Evolutionary conservation across 768 basidiomycete species (phyloP).

Genomic region (Boletus reticulatus): DNA sequence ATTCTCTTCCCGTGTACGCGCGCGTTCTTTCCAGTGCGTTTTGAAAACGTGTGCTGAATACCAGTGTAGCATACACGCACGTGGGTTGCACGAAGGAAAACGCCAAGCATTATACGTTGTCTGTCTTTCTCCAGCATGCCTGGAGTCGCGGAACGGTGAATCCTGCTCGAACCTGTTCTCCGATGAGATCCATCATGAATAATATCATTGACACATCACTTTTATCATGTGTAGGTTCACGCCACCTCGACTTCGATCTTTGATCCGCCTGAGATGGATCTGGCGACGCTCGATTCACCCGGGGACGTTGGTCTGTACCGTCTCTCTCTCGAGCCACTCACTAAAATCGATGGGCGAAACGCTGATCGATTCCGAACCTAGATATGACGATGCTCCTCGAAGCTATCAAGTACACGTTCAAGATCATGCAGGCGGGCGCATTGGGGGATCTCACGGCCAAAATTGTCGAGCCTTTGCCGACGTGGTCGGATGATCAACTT

Average conservation of each 20-base stretch:
- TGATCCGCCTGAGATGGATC: slow-evolving; percentile 18
- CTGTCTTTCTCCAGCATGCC: slow-evolving; percentile 12
- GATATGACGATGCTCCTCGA: slow-evolving; percentile 17
- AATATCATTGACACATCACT: too few relatives aligned
- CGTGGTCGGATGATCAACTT: slow-evolving; percentile 14
- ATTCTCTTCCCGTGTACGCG: slow-evolving; percentile 16
- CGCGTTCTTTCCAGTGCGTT: too few relatives aligned
- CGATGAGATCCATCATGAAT: too few relatives aligned
- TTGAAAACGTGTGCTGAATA: too few relatives aligned
- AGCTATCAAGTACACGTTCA: slow-evolving; percentile 10
- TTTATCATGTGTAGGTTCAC: not conserved
- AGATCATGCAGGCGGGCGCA: slow-evolving; percentile 13
- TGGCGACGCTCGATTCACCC: slow-evolving; percentile 8
- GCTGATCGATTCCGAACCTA: not conserved
- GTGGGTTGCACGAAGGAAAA: slow-evolving; percentile 7
- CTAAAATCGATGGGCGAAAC: too few relatives aligned
- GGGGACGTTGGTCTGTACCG: slow-evolving; percentile 3
- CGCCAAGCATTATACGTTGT: slow-evolving; percentile 9
- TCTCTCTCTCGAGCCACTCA: not conserved
- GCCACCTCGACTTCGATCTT: slow-evolving; percentile 11
- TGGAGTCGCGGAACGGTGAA: slow-evolving; percentile 17
- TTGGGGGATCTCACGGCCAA: slow-evolving; percentile 9
- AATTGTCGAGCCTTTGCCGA: slow-evolving; percentile 14
- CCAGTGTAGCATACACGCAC: slow-evolving; percentile 6
- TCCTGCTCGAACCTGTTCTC: not conserved